A percentile compares a stretch with the other conserved stretches of the same genome.
Conservation (phyloP, 2,329 filamentous ascomycete genomes). For the Cladosporium oxysporum region DNA sequence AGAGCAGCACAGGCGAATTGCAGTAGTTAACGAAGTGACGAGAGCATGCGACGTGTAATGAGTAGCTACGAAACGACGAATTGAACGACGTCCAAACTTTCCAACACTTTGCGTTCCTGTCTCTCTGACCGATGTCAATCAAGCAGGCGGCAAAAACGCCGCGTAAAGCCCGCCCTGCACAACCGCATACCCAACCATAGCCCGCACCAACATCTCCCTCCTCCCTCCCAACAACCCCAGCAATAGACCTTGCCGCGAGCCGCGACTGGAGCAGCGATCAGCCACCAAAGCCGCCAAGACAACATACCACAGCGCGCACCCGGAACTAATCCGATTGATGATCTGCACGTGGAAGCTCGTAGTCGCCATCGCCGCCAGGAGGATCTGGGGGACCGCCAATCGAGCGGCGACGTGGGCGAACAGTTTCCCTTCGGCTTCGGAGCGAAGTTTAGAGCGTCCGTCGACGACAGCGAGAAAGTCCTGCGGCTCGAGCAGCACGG, state of each 20-base stretch:
- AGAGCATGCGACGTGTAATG: too few relatives aligned
- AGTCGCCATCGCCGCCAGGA: slow-evolving; percentile 70
- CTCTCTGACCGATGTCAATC: too few relatives aligned
- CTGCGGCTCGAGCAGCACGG: slow-evolving; percentile 16
- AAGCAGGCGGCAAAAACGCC: slow-evolving; percentile 89
- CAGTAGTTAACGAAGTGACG: too few relatives aligned
- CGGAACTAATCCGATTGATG: slow-evolving; percentile 83
- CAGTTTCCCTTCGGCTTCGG: background rate
- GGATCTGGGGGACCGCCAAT: slow-evolving; percentile 70
- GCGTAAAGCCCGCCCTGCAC: slow-evolving; percentile 84
- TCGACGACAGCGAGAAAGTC: background rate
- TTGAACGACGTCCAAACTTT: too few relatives aligned
- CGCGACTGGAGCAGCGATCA: background rate
- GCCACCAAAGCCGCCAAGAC: slow-evolving; percentile 61
- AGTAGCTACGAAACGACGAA: too few relatives aligned
- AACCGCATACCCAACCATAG: slow-evolving; percentile 77
- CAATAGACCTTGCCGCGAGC: background rate
- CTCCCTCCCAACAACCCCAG: background rate
- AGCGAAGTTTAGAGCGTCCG: background rate
- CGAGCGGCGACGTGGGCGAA: slow-evolving; percentile 43
- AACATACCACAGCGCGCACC: slow-evolving; percentile 87
- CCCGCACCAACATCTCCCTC: slow-evolving; percentile 49
- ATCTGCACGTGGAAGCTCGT: slow-evolving; percentile 93
- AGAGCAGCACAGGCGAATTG: too few relatives aligned
- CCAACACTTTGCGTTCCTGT: too few relatives aligned